Percentiles rank a stretch among this genome's conserved stretches.
These are phyloP conservation scores for Carnegiea gigantea DNA, from an alignment of 179 eudicot species.

Conservation along the genomic window DNA sequence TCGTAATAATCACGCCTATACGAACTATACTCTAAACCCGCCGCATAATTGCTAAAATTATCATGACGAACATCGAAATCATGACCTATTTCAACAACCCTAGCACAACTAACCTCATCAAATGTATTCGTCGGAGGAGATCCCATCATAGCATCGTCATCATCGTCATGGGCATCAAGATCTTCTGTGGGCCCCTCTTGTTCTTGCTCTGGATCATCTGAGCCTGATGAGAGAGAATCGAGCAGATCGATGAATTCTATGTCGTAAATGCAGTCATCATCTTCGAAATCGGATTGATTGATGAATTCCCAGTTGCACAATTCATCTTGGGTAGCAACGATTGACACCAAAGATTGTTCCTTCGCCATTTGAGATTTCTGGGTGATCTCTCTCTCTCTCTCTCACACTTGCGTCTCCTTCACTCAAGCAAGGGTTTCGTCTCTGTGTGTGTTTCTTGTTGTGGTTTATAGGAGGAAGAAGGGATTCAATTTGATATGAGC, in stretches of 20 bases:
- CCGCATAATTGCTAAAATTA: slow-evolving; percentile 5
- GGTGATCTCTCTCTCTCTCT: not conserved
- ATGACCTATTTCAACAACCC: slow-evolving; percentile 9
- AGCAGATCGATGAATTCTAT: slow-evolving; percentile 24
- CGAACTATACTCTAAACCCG: not conserved
- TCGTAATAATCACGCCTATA: not conserved
- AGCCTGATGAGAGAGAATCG: slow-evolving; percentile 21
- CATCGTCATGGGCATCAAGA: not conserved
- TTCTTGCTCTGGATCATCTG: not conserved
- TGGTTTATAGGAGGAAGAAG: not conserved
- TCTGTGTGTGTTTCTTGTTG: not conserved
- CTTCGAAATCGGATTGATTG: slow-evolving; percentile 24
- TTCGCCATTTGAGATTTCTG: slow-evolving; percentile 20
- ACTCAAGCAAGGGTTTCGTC: not conserved
- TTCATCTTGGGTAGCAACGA: slow-evolving; percentile 19
- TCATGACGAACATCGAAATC: not conserved
- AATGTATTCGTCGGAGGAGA: not conserved
- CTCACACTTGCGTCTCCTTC: not conserved
- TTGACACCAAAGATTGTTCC: slow-evolving; percentile 19
- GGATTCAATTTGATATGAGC: not conserved
- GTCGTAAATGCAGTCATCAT: slow-evolving; percentile 24
- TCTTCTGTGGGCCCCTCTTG: not conserved
- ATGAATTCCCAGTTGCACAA: slow-evolving; percentile 36
- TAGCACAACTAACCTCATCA: not conserved
- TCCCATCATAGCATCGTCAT: not conserved